Base-by-base conservation (phyloP, 805 yeast species). In the Starmerella riodocensis region DNA sequence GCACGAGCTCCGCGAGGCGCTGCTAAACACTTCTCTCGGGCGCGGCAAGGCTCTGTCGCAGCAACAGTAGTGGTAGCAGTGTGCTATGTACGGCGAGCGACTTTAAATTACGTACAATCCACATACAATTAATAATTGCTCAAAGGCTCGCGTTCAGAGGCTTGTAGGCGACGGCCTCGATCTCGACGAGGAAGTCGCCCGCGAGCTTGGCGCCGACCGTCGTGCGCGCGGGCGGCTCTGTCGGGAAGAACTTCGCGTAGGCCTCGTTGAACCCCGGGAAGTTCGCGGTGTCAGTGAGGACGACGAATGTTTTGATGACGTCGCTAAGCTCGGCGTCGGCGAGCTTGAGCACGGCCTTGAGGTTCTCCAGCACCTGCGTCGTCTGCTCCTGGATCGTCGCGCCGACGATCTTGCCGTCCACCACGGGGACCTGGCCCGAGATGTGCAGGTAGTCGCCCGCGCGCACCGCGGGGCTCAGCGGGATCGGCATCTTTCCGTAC, bases 381-480 rank as follows among this genome's bases (percentile, higher is more conserved):
- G 48, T 44, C 39, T 44, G 48, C 39, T 44, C 48, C 34, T 41
- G 34, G 22, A 44, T 35, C 29, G 43, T 35, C 25, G 29, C n/a
- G 28, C 48, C 48, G n/a, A 44, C 46, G 11, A 36, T 29, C 39
- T 39, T 37, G 13, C 48, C 48, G 16, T 41, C 45, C 18, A 41
- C 36, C 4, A 44, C 46, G 4, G 48, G 48, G 7, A 44, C 48
- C 36, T 44, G 48, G 20, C 48, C 48, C 3, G 43, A 38, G 26
- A 44, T 31, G 33, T 44, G 37, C 25, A 44, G 34, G 28, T 37
- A 42, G 37, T 44, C 48, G 14, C 48, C 48, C 11, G 42, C 45
- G 19, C 48, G 41, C 21, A 44, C 48, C n/a, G 48, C 48, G 13
- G 48, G 48, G 16, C 46, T 43, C 28, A 44, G 39, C 6, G 48